Evolutionary conservation across 208 protist genomes (phyloP), one percentile per base, ranked within the genome.

Genomic region (Phytomonas francai): DNA sequence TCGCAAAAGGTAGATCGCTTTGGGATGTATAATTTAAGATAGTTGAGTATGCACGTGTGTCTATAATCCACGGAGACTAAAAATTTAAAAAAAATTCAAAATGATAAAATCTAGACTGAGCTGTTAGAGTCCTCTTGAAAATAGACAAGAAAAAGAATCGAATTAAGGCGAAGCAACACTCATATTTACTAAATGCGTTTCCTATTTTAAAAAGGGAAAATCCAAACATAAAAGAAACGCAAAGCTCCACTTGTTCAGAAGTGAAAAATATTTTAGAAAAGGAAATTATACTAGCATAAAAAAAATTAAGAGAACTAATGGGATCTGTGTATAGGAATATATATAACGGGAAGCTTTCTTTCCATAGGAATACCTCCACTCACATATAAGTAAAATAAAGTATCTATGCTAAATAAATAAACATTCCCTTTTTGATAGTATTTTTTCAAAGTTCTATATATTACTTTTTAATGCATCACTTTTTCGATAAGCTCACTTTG

Each of bases 1-100:
- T 69, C 19, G 39, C 42, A n/a, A 16, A 63, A 61, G 42, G 49
- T 22, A 12, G 9, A 16, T 65, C 32, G 29, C 32, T 65, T 49
- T 39, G 22, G 2, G 11, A 33, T 68, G 49, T 29, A 32, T n/a
- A 54, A 54, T 22, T 25, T 5, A 0, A 54, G n/a, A 54, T 54
- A 54, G 19, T 54, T 25, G 45, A 54, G 19, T 54, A 54, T 54
- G 45, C 0, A 5, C 22, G 19, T 0, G 45, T 54, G 4, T 25
- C 19, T 54, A 54, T 25, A 22, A 25, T 9, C 45, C 25, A 54
- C 45, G 19, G 11, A 54, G 19, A 9, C 6, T 54, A 54, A 25
- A 54, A 22, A 3, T 25, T 25, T 25, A 7, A 25, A 54, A 25
- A 25, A 5, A 54, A 9, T 54, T 54, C 6, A 22, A 54, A 54